These are phyloP conservation scores for Chalciporus pseudorubinellus DNA, from an alignment of 768 basidiomycete genomes.

Conservation along the genomic window DNA sequence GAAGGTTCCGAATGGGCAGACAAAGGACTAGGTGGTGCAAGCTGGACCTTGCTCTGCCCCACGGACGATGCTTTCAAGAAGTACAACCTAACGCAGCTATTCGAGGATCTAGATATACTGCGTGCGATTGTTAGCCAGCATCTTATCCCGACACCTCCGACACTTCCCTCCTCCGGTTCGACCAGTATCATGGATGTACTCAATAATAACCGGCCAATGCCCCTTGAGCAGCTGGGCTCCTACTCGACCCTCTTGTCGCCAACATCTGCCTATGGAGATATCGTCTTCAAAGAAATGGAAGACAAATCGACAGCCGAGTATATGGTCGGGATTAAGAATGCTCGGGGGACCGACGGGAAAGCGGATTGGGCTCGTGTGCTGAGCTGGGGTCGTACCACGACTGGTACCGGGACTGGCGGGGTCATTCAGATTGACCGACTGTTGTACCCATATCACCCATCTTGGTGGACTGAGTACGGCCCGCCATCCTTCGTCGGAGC, in stretches of 20 bases:
- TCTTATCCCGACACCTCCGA: constrained; percentile 53
- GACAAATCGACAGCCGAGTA: constrained; percentile 43
- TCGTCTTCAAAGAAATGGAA: constrained; percentile 65
- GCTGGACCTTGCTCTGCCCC: constrained; percentile 91
- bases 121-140: constrained; percentile 71
- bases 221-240: constrained; percentile 64
- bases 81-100: constrained; percentile 75
- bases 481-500: constrained; percentile 60
- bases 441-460: constrained; percentile 80
- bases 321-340: constrained; percentile 72
- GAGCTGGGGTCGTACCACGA: constrained; percentile 76
- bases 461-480: constrained; percentile 81
- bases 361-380: constrained; percentile 65
- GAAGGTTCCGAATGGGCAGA: constrained; percentile 66
- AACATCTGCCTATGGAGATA: constrained; percentile 68
- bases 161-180: constrained; percentile 20
- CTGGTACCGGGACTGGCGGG: constrained; percentile 73
- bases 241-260: constrained; percentile 78
- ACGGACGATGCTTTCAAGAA: constrained; percentile 89
- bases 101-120: constrained; percentile 52
- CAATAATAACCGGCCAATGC: constrained; percentile 71
- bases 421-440: constrained; percentile 86
- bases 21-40: constrained; percentile 42
- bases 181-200: constrained; percentile 34
- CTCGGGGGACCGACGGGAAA: constrained; percentile 60